Conservation (phyloP, 805 yeast genomes). For the Sungouiozyma intestinalis region DNA sequence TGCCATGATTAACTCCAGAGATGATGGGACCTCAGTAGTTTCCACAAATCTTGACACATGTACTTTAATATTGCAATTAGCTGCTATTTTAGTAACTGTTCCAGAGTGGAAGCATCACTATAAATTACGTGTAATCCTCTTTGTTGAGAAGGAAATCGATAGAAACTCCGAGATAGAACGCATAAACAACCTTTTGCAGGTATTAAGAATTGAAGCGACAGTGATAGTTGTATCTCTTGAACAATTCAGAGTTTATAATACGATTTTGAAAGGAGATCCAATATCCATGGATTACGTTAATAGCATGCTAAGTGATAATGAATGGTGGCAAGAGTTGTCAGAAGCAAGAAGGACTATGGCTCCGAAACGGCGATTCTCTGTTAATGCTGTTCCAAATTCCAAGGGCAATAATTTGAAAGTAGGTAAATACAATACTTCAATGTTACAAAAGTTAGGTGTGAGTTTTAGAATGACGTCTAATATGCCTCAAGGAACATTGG, state of each 20-base stretch:
- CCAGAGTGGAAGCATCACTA: slow-evolving; percentile 84
- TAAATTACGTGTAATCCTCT: slow-evolving; percentile 68
- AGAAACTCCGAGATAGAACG: slow-evolving; percentile 59
- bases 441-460: slow-evolving; percentile 66
- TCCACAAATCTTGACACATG: slow-evolving; percentile 95
- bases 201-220: slow-evolving; percentile 76
- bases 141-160: slow-evolving; percentile 71
- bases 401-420: slow-evolving; percentile 11
- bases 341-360: slow-evolving; percentile 40
- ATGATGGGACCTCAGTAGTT: slow-evolving; percentile 34
- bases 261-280: slow-evolving; percentile 59
- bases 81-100: slow-evolving; percentile 86
- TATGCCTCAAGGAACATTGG: slow-evolving; percentile 29
- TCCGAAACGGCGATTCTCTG: slow-evolving; percentile 24
- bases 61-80: slow-evolving; percentile 84
- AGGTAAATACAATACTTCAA: slow-evolving; percentile 38
- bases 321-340: slow-evolving; percentile 75
- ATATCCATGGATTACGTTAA: slow-evolving; percentile 40
- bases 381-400: slow-evolving; percentile 20
- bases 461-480: slow-evolving; percentile 69
- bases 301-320: slow-evolving; percentile 43
- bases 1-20: slow-evolving; percentile 41
- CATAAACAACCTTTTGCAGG: slow-evolving; percentile 51
- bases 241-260: slow-evolving; percentile 53
- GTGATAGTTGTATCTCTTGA: slow-evolving; percentile 62